These are phyloP conservation scores for Vitis labrusca DNA, from an alignment of 164 flowering plant species.

Conservation along the genomic window DNA sequence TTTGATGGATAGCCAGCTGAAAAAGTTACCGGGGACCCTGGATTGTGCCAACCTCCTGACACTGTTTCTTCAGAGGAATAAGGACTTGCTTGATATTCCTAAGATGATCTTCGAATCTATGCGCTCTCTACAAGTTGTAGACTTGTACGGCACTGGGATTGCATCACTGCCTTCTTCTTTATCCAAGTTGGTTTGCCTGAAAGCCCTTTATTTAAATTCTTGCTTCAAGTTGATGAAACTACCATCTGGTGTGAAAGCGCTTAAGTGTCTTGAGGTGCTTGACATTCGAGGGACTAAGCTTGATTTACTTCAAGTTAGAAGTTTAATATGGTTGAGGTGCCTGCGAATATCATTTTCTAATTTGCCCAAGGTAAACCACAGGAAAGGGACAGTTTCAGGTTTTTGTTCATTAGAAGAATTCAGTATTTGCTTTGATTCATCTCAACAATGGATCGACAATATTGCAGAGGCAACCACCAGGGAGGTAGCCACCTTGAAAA, in stretches of 20 bases:
- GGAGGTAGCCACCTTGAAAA: constrained; percentile 6
- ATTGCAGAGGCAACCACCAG: neutral
- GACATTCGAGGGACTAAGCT: constrained; percentile 8
- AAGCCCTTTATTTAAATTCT: constrained; percentile 20
- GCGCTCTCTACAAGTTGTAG: constrained; percentile 25
- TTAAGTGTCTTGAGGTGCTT: constrained; percentile 4
- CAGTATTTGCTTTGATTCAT: constrained; percentile 4
- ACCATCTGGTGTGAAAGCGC: constrained; percentile 1
- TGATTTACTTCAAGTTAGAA: neutral
- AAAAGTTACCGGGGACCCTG: constrained; percentile 18
- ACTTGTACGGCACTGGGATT: constrained; percentile 15
- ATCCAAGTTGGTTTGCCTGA: constrained; percentile 11
- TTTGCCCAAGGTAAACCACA: neutral
- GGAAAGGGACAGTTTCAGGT: neutral
- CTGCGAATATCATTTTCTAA: constrained; percentile 13
- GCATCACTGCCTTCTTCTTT: constrained; percentile 25
- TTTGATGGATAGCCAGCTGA: constrained; percentile 11
- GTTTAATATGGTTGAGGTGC: constrained; percentile 4
- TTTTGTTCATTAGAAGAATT: constrained; percentile 19
- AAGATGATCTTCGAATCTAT: constrained; percentile 16
- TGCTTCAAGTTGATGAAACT: constrained; percentile 7
- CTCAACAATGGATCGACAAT: neutral
- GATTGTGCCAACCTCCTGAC: constrained; percentile 15
- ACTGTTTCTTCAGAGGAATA: constrained; percentile 22
- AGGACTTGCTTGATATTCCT: constrained; percentile 6